These are phyloP conservation scores for Septoria petroselini DNA, from an alignment of 2,329 filamentous ascomycete genomes.

Conservation along the genomic window DNA sequence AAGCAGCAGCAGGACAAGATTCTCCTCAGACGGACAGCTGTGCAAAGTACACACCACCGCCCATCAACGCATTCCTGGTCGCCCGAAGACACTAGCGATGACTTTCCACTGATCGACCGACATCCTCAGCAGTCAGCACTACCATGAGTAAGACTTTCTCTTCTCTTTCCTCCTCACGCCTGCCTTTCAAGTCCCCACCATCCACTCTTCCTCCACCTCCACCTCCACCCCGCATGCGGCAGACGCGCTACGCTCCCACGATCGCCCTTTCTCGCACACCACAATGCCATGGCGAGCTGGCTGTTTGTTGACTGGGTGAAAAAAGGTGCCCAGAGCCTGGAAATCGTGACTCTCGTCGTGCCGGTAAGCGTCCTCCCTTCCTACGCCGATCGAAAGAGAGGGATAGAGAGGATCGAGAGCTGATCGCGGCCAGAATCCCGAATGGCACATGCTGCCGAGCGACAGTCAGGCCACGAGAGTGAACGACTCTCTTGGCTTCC, in stretches of 20 bases:
- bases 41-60: no score
- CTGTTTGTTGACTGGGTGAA: conserved; percentile 21
- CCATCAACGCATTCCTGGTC: not conserved
- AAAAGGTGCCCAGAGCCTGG: conserved; percentile 32
- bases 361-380: conserved; percentile 13
- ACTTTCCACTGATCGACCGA: not conserved
- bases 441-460: conserved; percentile 17
- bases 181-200: no score
- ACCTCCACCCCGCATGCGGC: no score
- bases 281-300: conserved; percentile 18
- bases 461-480: conserved; percentile 23
- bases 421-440: conserved; percentile 23
- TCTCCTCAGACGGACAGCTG: no score
- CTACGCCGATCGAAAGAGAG: no score
- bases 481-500: conserved; percentile 36
- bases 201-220: not conserved
- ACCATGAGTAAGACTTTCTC: conserved; percentile 15
- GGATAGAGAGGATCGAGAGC: not conserved
- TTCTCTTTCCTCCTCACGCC: no score
- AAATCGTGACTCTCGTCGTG: conserved; percentile 34
- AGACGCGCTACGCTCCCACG: no score
- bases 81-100: conserved; percentile 1
- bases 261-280: not conserved
- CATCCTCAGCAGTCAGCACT: no score
- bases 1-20: no score